Evolutionary conservation across 2,329 filamentous ascomycete genomes (phyloP).

Genomic region (Chrysoporthe deuterocubensis): DNA sequence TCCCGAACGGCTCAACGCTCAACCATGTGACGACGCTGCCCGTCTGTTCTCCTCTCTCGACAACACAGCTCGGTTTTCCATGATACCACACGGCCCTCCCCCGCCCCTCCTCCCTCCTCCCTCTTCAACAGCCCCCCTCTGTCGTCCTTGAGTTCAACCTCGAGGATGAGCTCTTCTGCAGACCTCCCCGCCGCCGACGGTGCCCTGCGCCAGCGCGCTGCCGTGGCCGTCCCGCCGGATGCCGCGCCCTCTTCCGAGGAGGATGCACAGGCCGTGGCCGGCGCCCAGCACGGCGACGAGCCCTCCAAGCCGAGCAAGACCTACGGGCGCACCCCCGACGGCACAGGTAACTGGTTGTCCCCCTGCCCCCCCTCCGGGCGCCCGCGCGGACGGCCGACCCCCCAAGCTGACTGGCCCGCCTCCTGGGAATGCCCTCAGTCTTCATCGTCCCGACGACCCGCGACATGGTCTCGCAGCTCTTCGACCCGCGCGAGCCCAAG

Average conservation of each 20-base stretch:
- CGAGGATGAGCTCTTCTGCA: conserved; percentile 33
- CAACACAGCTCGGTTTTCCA: background rate
- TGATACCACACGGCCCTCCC: conserved; percentile 1
- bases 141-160: conserved; percentile 28
- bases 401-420: background rate
- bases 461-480: conserved; percentile 97
- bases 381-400: background rate
- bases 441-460: conserved; percentile 95
- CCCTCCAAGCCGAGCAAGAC: conserved; percentile 65
- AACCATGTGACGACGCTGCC: background rate
- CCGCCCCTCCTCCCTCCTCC: conserved; percentile 13
- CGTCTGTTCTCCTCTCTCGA: background rate
- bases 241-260: background rate
- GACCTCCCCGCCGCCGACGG: conserved; percentile 34
- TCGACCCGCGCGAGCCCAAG: conserved; percentile 94
- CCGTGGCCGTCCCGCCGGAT: conserved; percentile 10
- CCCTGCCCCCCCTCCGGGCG: conserved; percentile 11
- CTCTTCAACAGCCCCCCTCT: conserved; percentile 12
- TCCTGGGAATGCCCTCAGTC: conserved; percentile 57
- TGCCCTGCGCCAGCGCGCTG: conserved; percentile 33
- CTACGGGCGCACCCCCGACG: conserved; percentile 88
- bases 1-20: background rate
- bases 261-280: background rate
- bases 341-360: conserved; percentile 67
- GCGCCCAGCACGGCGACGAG: conserved; percentile 17